Conservation (phyloP, 2,329 filamentous ascomycete species). For the Cladosporium sp. region DNA sequence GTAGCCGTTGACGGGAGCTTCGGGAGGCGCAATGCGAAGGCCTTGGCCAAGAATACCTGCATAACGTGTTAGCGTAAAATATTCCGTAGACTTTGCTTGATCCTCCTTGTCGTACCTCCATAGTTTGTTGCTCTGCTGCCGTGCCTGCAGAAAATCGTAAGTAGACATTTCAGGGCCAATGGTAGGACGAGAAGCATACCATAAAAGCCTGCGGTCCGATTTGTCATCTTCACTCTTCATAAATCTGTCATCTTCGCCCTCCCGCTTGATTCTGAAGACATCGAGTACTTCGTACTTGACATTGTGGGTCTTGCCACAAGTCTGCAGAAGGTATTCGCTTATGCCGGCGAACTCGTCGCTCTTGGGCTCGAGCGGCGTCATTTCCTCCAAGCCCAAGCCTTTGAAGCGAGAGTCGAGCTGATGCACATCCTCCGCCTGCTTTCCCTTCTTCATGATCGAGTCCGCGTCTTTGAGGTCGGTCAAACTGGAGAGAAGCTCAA, state of each 20-base stretch:
- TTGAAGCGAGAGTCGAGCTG: slow-evolving; percentile 66
- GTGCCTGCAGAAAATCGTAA: slow-evolving; percentile 39
- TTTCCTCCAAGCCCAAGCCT: slow-evolving; percentile 66
- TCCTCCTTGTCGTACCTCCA: slow-evolving; percentile 35
- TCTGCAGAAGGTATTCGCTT: slow-evolving; percentile 59
- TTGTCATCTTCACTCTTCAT: slow-evolving; percentile 49
- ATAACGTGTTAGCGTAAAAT: too few relatives aligned
- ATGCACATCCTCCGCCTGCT: slow-evolving; percentile 49
- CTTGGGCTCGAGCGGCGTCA: slow-evolving; percentile 58
- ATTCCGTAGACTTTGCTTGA: too few relatives aligned
- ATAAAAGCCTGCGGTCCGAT: slow-evolving; percentile 68
- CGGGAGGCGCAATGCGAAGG: slow-evolving; percentile 79
- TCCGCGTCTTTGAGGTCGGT: slow-evolving; percentile 80
- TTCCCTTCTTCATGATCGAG: slow-evolving; percentile 63
- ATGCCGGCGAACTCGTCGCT: slow-evolving; percentile 61
- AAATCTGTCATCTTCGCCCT: slow-evolving; percentile 66
- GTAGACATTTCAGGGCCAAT: not conserved
- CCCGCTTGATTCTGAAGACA: slow-evolving; percentile 76
- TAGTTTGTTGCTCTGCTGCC: slow-evolving; percentile 79
- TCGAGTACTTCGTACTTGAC: slow-evolving; percentile 57
- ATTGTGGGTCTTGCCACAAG: slow-evolving; percentile 61
- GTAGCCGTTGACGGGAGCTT: slow-evolving; percentile 58
- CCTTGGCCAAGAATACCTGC: slow-evolving; percentile 76
- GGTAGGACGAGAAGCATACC: slow-evolving; percentile 37
- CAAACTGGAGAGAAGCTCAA: slow-evolving; percentile 72